Evolutionary conservation across 371 early-diverging fungal genomes (phyloP).

Genomic region (Mucor mucedo): DNA sequence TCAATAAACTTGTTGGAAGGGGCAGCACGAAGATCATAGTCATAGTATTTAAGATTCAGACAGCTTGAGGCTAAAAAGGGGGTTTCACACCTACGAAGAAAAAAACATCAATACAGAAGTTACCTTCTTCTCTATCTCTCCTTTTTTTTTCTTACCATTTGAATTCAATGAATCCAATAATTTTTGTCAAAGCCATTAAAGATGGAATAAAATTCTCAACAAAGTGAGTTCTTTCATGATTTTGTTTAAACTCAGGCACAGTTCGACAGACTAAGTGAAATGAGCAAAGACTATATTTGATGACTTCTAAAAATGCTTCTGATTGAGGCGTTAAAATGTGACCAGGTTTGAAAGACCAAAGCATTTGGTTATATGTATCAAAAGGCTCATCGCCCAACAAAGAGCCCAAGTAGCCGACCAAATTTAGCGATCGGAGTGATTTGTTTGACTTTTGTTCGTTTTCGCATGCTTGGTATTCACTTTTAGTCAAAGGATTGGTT

Average conservation of each 20-base stretch:
- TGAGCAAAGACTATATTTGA: constrained; percentile 14
- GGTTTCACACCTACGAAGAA: constrained; percentile 7
- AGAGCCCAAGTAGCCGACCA: constrained; percentile 10
- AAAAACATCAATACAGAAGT: constrained; percentile 3
- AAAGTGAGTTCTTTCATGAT: constrained; percentile 23
- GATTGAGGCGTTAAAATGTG: constrained; percentile 7
- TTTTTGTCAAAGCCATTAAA: constrained; percentile 12
- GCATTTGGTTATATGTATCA: constrained; percentile 16
- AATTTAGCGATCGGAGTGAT: constrained; percentile 18
- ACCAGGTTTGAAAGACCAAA: constrained; percentile 20
- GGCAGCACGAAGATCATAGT: no score
- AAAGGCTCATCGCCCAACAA: constrained; percentile 16
- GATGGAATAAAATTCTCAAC: constrained; percentile 15
- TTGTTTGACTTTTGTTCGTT: constrained; percentile 17
- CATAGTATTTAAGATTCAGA: no score
- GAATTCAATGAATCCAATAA: constrained; percentile 12
- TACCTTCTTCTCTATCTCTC: constrained; percentile 7
- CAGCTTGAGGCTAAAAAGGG: no score
- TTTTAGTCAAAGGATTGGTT: constrained; percentile 1
- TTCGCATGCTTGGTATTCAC: constrained; percentile 18
- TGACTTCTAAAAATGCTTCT: constrained; percentile 21
- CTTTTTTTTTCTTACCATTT: constrained; percentile 19
- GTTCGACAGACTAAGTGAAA: constrained; percentile 21
- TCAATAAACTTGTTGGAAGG: no score
- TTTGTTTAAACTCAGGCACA: constrained; percentile 11